Conservation (phyloP, 441 rosid genomes). For the Metrosideros polymorpha region DNA sequence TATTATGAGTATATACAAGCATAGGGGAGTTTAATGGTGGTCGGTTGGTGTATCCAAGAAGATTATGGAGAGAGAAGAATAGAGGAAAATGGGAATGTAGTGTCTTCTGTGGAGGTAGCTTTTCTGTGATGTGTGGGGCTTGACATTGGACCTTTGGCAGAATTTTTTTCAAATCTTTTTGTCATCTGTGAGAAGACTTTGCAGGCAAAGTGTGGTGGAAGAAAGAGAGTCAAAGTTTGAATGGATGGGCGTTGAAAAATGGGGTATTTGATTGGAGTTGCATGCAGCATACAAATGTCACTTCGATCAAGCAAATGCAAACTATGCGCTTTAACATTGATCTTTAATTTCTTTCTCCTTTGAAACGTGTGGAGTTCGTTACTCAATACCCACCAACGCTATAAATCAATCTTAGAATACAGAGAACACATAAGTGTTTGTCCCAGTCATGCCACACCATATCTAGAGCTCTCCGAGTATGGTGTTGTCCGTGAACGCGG, state of each 20-base stretch:
- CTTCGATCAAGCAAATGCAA: not conserved
- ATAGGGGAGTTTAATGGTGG: not conserved
- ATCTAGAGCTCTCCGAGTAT: not conserved
- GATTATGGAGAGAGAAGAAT: not conserved
- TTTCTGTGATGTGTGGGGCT: not conserved
- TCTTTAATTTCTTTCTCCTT: not conserved
- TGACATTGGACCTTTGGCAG: not conserved
- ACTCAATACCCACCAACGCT: not conserved
- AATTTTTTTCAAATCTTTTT: not conserved
- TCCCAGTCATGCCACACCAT: not conserved
- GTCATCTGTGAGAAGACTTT: not conserved
- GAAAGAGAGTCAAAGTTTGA: not conserved
- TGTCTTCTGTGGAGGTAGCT: not conserved
- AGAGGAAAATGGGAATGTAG: not conserved
- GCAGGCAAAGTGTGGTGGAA: not conserved
- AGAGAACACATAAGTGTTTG: not conserved
- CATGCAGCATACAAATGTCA: not conserved
- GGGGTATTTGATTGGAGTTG: not conserved
- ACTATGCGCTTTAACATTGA: not conserved
- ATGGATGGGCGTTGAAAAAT: not conserved
- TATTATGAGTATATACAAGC: not conserved
- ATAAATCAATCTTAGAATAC: not conserved
- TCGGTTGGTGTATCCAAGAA: not conserved
- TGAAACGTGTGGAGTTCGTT: not conserved
- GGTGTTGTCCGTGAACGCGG: not conserved